Base-by-base conservation (phyloP, 106 monocot genomes). In the Triglochin maritima region DNA sequence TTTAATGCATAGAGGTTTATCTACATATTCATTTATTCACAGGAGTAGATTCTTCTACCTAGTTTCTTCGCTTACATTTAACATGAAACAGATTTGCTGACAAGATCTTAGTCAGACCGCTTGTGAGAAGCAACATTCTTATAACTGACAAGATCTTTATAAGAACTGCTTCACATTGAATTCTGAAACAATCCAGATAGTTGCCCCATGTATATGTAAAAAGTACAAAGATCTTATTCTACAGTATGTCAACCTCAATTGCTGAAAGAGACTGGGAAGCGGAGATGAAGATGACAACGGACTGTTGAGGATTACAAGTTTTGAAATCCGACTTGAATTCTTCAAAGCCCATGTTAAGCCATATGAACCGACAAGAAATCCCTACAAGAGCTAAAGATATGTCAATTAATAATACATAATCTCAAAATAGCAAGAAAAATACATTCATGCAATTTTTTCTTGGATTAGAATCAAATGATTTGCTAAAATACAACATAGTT, bases 291-390 rank as follows among this genome's bases (percentile, higher is more conserved):
- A 42, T 63, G 79, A 83, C 63, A 96, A 73, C 47, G 95, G 95
- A 56, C 83, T 88, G 66, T 90, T 96, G 57, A 96, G 85, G 72
- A 96, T 79, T 10, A 77, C 83, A 76, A 96, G 64, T 64, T 90
- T 90, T 17, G 81, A 83, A 59, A 96, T 72, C 74, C 69, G 81
- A 46, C 70, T 69, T 60, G 87, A 69, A 71, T 96, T 90, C 70
- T 90, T 87, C 47, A 96, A 52, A 71, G 87, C 95, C 90, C 90
- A 96, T 14, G 95, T 90, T 65, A 96, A 74, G 59, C 85, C 95
- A 84, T 90, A 96, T 50, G 95, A 96, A 73, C 95, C 95, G 11
- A 96, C 95, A 62, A 96, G 81, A 83, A 81, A 96, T 48, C 95
- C 95, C 95, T 95, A 44, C 8, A 78, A 54, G 13, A 46, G 9